phyloP scores from a whole-genome alignment of 2,329 filamentous ascomycete genomes.

The Diplodia sapinea region DNA sequence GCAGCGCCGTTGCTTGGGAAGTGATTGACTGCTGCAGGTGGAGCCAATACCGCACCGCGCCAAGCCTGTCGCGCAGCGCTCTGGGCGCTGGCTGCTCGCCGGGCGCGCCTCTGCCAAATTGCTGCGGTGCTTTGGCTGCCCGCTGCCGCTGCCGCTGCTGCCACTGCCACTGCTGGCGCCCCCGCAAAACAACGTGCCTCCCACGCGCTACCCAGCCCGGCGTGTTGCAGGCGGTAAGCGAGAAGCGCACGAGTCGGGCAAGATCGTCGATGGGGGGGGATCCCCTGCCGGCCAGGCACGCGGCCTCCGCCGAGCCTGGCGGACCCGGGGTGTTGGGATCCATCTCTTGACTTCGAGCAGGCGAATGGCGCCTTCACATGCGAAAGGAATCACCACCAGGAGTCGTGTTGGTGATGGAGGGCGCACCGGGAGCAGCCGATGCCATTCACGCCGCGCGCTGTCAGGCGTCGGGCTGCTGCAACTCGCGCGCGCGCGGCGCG shows the following conservation, averaged over 20 bases:
- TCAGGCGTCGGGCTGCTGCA: not conserved
- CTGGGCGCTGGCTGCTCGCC: constrained; percentile 1
- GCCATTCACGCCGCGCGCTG: constrained; percentile 3
- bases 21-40: constrained; percentile 29
- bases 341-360: constrained; percentile 25
- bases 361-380: constrained; percentile 28
- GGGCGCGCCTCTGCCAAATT: constrained; percentile 6
- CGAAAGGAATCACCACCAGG: constrained; percentile 13
- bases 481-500: not conserved
- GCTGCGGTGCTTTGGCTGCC: not conserved
- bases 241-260: constrained; percentile 27
- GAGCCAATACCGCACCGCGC: constrained; percentile 24
- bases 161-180: constrained; percentile 10
- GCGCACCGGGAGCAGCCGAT: constrained; percentile 22
- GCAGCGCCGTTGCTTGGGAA: constrained; percentile 27
- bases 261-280: constrained; percentile 31
- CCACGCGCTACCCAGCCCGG: constrained; percentile 20
- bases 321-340: constrained; percentile 29
- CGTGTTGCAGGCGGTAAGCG: constrained; percentile 26
- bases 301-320: constrained; percentile 31
- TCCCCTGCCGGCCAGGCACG: constrained; percentile 31
- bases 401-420: not conserved
- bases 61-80: constrained; percentile 5
- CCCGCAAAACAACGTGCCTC: constrained; percentile 27
- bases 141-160: not conserved